Percentiles rank a stretch among this genome's conserved stretches.
These are phyloP conservation scores for Avena insularis DNA, from an alignment of 176 grass and related monocot genomes.

Conservation along the genomic window DNA sequence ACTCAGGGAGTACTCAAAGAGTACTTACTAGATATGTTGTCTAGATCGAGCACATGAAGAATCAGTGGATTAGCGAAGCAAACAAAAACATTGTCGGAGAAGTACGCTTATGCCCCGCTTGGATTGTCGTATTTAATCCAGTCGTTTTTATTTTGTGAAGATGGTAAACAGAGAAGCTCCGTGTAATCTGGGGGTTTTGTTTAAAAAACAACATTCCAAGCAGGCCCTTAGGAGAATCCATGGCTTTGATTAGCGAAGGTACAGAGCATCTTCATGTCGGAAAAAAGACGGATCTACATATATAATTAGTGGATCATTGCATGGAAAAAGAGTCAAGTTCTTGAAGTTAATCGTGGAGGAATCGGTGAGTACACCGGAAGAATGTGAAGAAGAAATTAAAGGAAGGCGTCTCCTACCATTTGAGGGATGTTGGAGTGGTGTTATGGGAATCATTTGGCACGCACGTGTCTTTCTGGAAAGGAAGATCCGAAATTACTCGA, in stretches of 20 bases:
- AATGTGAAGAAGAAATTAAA: slow-evolving; percentile 13
- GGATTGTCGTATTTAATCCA: no score
- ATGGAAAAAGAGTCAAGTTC: neutral
- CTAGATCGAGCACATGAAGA: no score
- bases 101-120: no score
- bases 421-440: slow-evolving; percentile 28
- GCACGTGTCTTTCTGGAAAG: slow-evolving; percentile 42
- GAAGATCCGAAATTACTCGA: slow-evolving; percentile 9
- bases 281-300: neutral
- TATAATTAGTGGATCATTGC: slow-evolving; percentile 30
- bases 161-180: no score
- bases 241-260: neutral
- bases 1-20: no score
- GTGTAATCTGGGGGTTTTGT: no score
- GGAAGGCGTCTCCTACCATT: neutral
- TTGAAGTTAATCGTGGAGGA: slow-evolving; percentile 15
- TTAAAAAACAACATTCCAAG: no score
- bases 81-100: no score
- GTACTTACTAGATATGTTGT: no score
- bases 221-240: neutral
- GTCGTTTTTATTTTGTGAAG: no score
- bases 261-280: slow-evolving; percentile 38
- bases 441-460: slow-evolving; percentile 19
- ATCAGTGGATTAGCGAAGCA: no score
- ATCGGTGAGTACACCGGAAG: neutral